Conservation (phyloP, 352 stramenopile genomes). For the Phytophthora sp. region DNA sequence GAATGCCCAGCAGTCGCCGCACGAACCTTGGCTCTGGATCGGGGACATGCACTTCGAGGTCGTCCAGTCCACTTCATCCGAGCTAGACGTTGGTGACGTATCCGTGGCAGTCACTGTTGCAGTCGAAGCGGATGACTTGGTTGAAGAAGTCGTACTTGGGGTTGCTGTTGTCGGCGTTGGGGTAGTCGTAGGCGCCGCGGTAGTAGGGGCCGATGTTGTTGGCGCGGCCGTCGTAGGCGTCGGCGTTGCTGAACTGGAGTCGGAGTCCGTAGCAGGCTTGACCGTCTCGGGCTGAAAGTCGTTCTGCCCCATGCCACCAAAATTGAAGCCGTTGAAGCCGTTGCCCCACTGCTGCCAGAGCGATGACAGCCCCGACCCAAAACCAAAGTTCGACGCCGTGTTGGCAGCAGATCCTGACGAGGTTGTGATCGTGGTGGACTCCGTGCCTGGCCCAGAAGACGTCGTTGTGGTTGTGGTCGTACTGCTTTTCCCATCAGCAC, state of each 20-base stretch:
- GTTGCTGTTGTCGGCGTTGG: slow-evolving; percentile 12
- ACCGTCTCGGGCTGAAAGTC: slow-evolving; percentile 28
- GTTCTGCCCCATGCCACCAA: slow-evolving; percentile 14
- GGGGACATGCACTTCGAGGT: slow-evolving; percentile 44
- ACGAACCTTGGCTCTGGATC: slow-evolving; percentile 97
- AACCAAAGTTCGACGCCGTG: slow-evolving; percentile 15
- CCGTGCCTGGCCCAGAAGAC: slow-evolving; percentile 21
- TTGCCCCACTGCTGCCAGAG: slow-evolving; percentile 34
- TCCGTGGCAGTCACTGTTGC: slow-evolving; percentile 25
- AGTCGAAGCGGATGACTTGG: slow-evolving; percentile 19
- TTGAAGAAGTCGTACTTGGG: slow-evolving; percentile 8
- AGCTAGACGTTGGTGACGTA: slow-evolving; percentile 22
- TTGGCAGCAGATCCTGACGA: slow-evolving; percentile 18
- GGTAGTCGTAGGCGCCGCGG: background rate
- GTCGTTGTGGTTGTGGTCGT: slow-evolving; percentile 28
- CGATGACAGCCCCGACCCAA: slow-evolving; percentile 18
- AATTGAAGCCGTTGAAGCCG: slow-evolving; percentile 35
- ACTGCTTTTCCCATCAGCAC: slow-evolving; percentile 24
- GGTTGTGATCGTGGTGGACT: slow-evolving; percentile 31
- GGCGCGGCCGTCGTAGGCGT: slow-evolving; percentile 7
- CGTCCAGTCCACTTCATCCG: slow-evolving; percentile 61
- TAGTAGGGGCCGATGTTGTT: slow-evolving; percentile 12
- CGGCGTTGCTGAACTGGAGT: slow-evolving; percentile 10
- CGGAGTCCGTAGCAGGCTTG: slow-evolving; percentile 21
- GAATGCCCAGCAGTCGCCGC: slow-evolving; percentile 98